These are phyloP conservation scores for Beauveria asiatica DNA, from an alignment of 2,329 filamentous ascomycete species.

Conservation along the genomic window DNA sequence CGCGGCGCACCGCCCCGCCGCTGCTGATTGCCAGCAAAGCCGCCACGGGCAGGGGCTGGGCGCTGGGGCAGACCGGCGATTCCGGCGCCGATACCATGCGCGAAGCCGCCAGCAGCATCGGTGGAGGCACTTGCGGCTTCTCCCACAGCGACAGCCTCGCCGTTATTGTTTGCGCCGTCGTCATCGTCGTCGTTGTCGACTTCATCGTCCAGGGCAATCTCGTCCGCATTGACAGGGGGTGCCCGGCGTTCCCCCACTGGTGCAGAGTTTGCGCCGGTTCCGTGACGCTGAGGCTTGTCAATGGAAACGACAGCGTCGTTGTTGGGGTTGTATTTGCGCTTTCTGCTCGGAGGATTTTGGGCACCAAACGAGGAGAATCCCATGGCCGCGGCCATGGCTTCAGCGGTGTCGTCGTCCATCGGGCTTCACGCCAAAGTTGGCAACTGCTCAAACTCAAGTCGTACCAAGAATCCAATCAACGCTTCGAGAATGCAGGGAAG, in stretches of 20 bases:
- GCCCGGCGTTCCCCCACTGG: conserved; percentile 21
- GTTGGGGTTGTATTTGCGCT: conserved; percentile 56
- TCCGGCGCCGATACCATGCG: conserved; percentile 25
- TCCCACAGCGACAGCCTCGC: background rate
- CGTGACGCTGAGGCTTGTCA: conserved; percentile 19
- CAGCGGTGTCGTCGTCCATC: conserved; percentile 25
- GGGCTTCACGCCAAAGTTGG: background rate
- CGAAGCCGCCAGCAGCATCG: conserved; percentile 9
- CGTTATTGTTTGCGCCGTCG: background rate
- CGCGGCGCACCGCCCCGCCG: conserved; percentile 19
- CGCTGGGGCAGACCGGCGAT: conserved; percentile 26
- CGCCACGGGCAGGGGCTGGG: conserved; percentile 16
- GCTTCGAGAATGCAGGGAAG: background rate
- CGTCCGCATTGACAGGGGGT: conserved; percentile 29
- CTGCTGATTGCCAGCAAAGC: conserved; percentile 12
- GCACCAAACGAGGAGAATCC: conserved; percentile 65
- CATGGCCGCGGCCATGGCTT: conserved; percentile 58
- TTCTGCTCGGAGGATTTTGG: conserved; percentile 47
- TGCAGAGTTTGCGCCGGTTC: conserved; percentile 31
- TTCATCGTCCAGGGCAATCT: conserved; percentile 37
- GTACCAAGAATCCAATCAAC: background rate
- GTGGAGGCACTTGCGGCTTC: background rate
- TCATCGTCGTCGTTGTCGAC: conserved; percentile 13
- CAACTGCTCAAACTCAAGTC: background rate
- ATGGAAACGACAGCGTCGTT: conserved; percentile 35